These are phyloP conservation scores for Daldinia bambusicola DNA, from an alignment of 495 filamentous ascomycete species.

Conservation along the genomic window DNA sequence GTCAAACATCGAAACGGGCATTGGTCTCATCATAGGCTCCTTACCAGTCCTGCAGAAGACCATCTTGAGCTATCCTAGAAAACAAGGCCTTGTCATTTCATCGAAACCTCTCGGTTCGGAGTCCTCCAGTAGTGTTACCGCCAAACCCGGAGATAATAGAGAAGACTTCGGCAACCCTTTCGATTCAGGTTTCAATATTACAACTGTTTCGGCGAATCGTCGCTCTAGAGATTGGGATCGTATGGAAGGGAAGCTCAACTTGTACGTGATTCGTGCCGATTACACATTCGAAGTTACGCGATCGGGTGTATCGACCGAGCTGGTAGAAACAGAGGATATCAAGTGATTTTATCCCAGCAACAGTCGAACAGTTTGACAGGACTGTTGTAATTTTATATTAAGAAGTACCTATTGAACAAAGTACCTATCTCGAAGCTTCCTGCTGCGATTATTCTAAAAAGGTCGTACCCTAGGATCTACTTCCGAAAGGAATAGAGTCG, in stretches of 20 bases:
- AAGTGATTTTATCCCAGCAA: background rate
- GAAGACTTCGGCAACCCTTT: conserved; percentile 24
- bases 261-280: conserved; percentile 19
- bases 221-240: conserved; percentile 27
- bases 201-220: conserved; percentile 20
- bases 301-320: background rate
- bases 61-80: conserved; percentile 49
- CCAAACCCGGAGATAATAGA: conserved; percentile 1
- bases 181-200: conserved; percentile 20
- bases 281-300: conserved; percentile 32
- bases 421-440: background rate
- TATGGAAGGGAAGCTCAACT: conserved; percentile 14
- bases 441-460: background rate
- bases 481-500: background rate
- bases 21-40: conserved; percentile 39
- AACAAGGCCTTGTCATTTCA: conserved; percentile 47
- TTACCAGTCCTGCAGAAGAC: conserved; percentile 31
- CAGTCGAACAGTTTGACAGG: background rate
- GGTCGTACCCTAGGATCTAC: background rate
- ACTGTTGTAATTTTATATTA: background rate
- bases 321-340: background rate
- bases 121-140: conserved; percentile 50
- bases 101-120: conserved; percentile 35
- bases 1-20: conserved; percentile 35
- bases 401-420: background rate